phyloP scores from a whole-genome alignment of 768 basidiomycete species.

The Lentinula guzmanii region DNA sequence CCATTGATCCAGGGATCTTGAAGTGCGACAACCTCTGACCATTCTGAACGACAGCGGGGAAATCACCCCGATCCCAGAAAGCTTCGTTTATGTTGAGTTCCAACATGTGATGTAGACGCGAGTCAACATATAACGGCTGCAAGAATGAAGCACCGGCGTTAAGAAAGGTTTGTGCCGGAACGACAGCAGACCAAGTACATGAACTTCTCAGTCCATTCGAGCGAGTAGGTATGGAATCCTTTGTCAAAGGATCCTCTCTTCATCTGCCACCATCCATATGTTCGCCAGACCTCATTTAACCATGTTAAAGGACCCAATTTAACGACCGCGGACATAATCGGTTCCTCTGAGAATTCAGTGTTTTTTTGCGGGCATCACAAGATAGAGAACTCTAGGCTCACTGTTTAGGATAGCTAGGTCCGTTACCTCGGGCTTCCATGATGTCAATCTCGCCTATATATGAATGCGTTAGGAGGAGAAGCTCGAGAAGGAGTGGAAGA shows the following conservation, averaged over 20 bases:
- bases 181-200: conserved; percentile 41
- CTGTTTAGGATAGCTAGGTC: conserved; percentile 55
- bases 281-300: conserved; percentile 65
- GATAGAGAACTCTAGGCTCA: conserved; percentile 21
- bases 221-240: conserved; percentile 73
- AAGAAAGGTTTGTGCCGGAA: background rate
- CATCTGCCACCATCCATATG: conserved; percentile 71
- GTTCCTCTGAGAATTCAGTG: conserved; percentile 38
- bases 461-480: background rate
- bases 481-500: background rate
- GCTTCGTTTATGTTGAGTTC: conserved; percentile 59
- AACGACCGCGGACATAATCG: conserved; percentile 59
- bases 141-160: conserved; percentile 18
- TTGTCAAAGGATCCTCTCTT: conserved; percentile 63
- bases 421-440: conserved; percentile 68
- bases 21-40: conserved; percentile 57
- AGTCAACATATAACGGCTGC: conserved; percentile 78
- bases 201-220: conserved; percentile 84
- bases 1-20: conserved; percentile 70
- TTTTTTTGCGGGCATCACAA: background rate
- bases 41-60: conserved; percentile 61
- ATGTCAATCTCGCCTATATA: conserved; percentile 66
- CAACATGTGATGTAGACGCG: conserved; percentile 69
- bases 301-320: conserved; percentile 69
- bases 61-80: conserved; percentile 76